A percentile compares a stretch with the other conserved stretches of the same genome.
phyloP scores from a whole-genome alignment of 176 grass and related monocot genomes.

The Eragrostis curvula region DNA sequence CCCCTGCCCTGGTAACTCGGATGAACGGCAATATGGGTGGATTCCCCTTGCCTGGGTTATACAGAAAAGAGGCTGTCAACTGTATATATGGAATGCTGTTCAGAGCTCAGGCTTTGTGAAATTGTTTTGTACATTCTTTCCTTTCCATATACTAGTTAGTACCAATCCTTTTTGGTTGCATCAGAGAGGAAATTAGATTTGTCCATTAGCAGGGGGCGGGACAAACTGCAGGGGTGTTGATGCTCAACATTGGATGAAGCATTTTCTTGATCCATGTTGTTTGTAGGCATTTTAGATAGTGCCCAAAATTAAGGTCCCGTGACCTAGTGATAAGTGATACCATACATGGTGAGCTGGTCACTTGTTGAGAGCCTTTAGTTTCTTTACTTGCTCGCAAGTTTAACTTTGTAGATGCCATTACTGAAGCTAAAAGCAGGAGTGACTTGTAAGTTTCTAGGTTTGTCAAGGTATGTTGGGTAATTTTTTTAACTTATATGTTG shows the following conservation, averaged over 20 bases:
- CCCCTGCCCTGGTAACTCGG: conserved; percentile 7
- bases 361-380: not conserved
- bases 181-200: conserved; percentile 24
- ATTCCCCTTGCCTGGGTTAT: conserved; percentile 37
- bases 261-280: conserved; percentile 35
- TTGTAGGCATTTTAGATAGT: conserved; percentile 36
- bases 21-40: conserved; percentile 38
- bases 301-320: conserved; percentile 15
- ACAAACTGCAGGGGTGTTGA: conserved; percentile 26
- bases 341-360: conserved; percentile 12
- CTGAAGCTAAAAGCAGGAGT: conserved; percentile 5
- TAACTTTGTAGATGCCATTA: not conserved
- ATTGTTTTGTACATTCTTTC: conserved; percentile 67
- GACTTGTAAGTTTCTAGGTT: not conserved
- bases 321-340: conserved; percentile 27
- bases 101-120: conserved; percentile 59
- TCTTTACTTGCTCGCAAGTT: not conserved
- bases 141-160: conserved; percentile 43
- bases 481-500: not conserved
- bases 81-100: conserved; percentile 52
- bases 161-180: conserved; percentile 23
- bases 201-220: conserved; percentile 10
- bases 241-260: not conserved
- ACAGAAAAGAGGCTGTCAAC: conserved; percentile 37
- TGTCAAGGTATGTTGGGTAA: not conserved